Evolutionary conservation across 1,284 basidiomycete genomes (phyloP).

Genomic region (Termitomyces sp.): DNA sequence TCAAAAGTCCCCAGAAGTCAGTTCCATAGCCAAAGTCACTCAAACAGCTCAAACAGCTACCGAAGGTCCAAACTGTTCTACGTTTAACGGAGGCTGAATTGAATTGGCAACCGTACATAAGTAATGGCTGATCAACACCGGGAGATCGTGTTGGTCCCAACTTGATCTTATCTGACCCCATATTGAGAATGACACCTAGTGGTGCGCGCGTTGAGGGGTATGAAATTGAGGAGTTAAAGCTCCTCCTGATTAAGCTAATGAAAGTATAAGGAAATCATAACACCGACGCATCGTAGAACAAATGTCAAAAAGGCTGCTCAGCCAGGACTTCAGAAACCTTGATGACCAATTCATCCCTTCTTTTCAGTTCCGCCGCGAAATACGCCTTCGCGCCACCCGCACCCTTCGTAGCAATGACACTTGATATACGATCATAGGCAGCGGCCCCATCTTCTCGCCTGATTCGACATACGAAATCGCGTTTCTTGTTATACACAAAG

Average conservation of each 20-base stretch:
- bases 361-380: conserved; percentile 47
- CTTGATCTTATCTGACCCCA: neutral
- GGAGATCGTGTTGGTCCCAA: no score
- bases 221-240: neutral
- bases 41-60: no score
- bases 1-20: no score
- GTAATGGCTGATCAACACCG: neutral
- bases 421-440: conserved; percentile 35
- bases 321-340: conserved; percentile 46
- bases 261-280: no score
- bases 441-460: conserved; percentile 26
- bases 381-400: conserved; percentile 47
- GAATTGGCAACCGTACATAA: neutral
- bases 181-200: neutral
- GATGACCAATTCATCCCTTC: conserved; percentile 40
- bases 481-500: conserved; percentile 46
- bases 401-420: conserved; percentile 34
- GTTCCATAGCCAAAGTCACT: no score
- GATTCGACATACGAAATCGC: conserved; percentile 45
- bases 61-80: no score
- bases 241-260: neutral
- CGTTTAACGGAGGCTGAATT: no score
- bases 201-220: neutral
- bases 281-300: neutral
- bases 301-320: conserved; percentile 33